Evolutionary conservation across 495 filamentous ascomycete genomes (phyloP).

Genomic region (Penicillium verhagenii): DNA sequence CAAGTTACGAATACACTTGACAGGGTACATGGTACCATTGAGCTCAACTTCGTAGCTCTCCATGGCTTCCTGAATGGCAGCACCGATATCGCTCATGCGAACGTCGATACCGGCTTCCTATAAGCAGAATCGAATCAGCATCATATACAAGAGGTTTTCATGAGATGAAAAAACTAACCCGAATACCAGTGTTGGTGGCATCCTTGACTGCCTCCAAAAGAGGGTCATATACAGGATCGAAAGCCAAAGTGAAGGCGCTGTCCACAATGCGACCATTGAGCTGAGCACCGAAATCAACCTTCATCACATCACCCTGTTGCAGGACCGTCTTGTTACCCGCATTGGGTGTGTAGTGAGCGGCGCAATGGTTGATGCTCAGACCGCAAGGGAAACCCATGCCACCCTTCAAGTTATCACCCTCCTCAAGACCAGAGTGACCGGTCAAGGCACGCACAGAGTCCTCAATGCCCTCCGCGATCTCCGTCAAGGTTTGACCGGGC

Average conservation of each 20-base stretch:
- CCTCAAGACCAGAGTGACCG: slow-evolving; percentile 55
- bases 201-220: slow-evolving; percentile 60
- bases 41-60: slow-evolving; percentile 66
- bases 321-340: slow-evolving; percentile 60
- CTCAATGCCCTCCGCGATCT: slow-evolving; percentile 62
- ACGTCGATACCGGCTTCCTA: slow-evolving; percentile 62
- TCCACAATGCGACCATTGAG: slow-evolving; percentile 66
- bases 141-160: not conserved
- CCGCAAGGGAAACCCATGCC: slow-evolving; percentile 66
- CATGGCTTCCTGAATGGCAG: slow-evolving; percentile 65
- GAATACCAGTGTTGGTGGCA: slow-evolving; percentile 61
- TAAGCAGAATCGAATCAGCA: slow-evolving; percentile 29
- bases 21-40: slow-evolving; percentile 69
- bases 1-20: slow-evolving; percentile 84
- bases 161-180: slow-evolving; percentile 26
- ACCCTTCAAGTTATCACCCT: slow-evolving; percentile 55
- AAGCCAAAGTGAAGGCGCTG: slow-evolving; percentile 62
- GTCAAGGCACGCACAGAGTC: slow-evolving; percentile 58
- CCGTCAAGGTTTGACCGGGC: slow-evolving; percentile 56
- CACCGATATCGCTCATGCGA: slow-evolving; percentile 59
- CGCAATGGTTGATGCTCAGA: slow-evolving; percentile 58
- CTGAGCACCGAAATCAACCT: slow-evolving; percentile 67
- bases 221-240: slow-evolving; percentile 61
- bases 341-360: slow-evolving; percentile 64
- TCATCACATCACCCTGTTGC: slow-evolving; percentile 60